Evolutionary conservation across 257 asterid species (phyloP).

Genomic region (Capsicum pubescens): DNA sequence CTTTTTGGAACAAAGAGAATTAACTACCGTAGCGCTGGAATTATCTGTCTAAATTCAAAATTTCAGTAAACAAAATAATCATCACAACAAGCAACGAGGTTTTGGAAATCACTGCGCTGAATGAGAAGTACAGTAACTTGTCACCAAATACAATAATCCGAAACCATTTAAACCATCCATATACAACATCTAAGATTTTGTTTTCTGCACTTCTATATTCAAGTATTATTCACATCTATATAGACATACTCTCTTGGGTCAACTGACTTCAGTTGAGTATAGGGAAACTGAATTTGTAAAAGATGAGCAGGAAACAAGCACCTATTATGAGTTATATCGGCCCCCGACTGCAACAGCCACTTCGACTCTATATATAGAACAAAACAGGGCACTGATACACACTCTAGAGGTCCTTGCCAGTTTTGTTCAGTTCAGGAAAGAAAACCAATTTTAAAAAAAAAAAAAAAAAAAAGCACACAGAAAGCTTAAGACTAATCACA

Average conservation of each 20-base stretch:
- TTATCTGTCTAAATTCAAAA: neutral
- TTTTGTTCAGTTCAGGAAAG: slow-evolving; percentile 25
- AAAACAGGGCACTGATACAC: neutral
- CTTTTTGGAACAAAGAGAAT: neutral
- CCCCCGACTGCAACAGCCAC: neutral
- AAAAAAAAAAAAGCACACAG: neutral
- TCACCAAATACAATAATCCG: neutral
- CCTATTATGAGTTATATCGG: neutral
- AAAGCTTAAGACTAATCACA: neutral
- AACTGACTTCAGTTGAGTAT: neutral
- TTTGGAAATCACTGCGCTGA: neutral
- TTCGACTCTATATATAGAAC: neutral
- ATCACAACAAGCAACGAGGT: neutral
- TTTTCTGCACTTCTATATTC: neutral
- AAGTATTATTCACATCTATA: neutral
- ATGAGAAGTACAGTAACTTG: neutral
- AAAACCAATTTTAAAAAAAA: neutral
- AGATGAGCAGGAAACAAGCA: slow-evolving; percentile 20
- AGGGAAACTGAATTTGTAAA: neutral
- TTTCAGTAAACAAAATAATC: neutral
- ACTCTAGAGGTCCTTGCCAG: neutral
- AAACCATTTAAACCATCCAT: neutral
- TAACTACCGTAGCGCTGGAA: neutral
- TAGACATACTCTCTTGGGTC: neutral
- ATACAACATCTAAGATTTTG: slow-evolving; percentile 13